Evolutionary conservation across 2,329 filamentous ascomycete genomes (phyloP), one percentile per base, ranked within the genome.

Genomic region (Talaromyces rugulosus): DNA sequence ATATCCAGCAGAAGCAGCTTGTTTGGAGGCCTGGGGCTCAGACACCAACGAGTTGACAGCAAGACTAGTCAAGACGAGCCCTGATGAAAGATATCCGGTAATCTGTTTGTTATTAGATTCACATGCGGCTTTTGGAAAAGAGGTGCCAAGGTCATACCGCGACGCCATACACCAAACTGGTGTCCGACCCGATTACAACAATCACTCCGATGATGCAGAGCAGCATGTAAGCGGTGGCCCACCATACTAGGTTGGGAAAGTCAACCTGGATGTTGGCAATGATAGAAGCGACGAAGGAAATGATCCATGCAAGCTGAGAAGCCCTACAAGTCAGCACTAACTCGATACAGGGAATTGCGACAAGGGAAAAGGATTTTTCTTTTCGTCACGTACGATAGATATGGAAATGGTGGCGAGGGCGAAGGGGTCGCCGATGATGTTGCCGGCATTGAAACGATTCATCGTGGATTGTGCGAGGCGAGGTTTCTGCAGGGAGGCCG

Each of bases 361-460:
- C 34, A 14, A 5, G 14, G 53, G 18, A n/a, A 52, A 18, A 51
- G 16, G 33, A 0, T 11, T 23, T 5, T 6, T 27, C 2, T 47
- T 27, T 40, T 6, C 2, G n/a, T 50, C 34, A 85, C 92, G 77
- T 86, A 97, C 94, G 73, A 91, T 83, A 66, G 90, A 87, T 76
- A 98, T 97, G 62, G 94, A 97, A 66, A 96, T 87, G 40, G 95
- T 98, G 60, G 93, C 92, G 64, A 99, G 85, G 63, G 94, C 93
- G 78, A 99, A 98, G 5, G 95, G 95, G 79, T 99, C 94, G 70
- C 95, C 95, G 64, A 97, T 84, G 70, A 99, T 92, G 78, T 97
- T 96, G 74, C 90, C 90, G 77, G 93, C 78, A 76, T 86, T 89
- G 77, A 96, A 88, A 70, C 78, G 80, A 66, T 80, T 76, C 79